Evolutionary conservation across 495 filamentous ascomycete species (phyloP), one percentile per base, ranked within the genome.

Genomic region (Neurospora sp.): DNA sequence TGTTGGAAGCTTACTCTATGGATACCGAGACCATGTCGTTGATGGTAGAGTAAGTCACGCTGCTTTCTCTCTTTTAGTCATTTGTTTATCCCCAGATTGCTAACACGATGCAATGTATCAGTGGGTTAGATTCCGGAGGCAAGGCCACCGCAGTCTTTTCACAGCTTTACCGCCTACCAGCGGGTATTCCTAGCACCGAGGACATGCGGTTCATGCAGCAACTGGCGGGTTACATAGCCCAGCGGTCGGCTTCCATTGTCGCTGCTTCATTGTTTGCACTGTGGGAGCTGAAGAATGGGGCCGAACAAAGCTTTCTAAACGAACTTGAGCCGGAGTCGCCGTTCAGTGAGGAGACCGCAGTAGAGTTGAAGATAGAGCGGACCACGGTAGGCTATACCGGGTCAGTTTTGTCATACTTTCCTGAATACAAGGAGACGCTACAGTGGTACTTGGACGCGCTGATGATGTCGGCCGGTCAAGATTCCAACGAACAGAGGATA

Each of bases 371-470:
- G 16, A 68, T 76, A 6, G 48, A 73, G 48, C 77, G 72, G 4
- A 83, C 82, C 3, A 84, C 86, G 14, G 86, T 91, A 12, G 88
- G 86, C 9, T 91, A 87, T 77, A 90, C 89, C 75, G 90, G 90
- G 65, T 86, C 84, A 37, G 90, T 92, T 40, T 84, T 92, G 40
- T 87, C 90, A 79, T 85, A 88, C 75, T 92, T 91, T 76, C 90
- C 90, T 0, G 78, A 77, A 22, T 91, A 91, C 76, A 77, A 81
- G 20, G 71, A 61, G 38, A 79, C 73, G 6, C 84, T 85, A 71
- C 87, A 92, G 77, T 70, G 69, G 7, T 86, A 84, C 73, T 82
- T 90, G 45, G 83, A 89, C 71, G 74, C 78, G 22, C 78, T 91
- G 14, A 75, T 86, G 17, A 75, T 75, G 0, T 70, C 72, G 12